Evolutionary conservation across 805 yeast genomes (phyloP), one percentile per base, ranked within the genome.

Genomic region (Zygosaccharomyces rouxii): DNA sequence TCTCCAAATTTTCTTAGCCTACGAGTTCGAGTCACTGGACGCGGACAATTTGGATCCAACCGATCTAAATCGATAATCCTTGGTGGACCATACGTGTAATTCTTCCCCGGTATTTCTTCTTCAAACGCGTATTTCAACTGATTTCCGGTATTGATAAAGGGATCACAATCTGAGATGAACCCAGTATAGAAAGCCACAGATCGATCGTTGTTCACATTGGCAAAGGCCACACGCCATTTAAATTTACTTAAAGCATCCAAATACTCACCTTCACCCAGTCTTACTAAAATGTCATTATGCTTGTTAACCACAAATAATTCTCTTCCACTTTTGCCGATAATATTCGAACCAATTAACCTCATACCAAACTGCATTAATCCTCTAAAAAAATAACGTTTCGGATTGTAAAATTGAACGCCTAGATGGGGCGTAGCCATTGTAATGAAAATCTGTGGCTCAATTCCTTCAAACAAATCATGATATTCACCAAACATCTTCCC

Each of bases 181-280:
- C 95, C 75, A 0, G 97, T 88, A 68, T 81, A 86, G 64, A 89
- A 92, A 13, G 92, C 84, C 6, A 90, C 98, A 0, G 95, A 80
- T 50, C 97, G 74, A 66, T 90, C 98, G 60, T 86, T 83, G 48
- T 81, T 75, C 21, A 84, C 76, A 67, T 92, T 90, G 7, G 96
- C 89, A 48, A 89, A 71, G 2, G 81, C 63, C 3, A 79, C 70
- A 46, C 84, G 75, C 47, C 76, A 73, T 51, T 80, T 69, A 63
- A 90, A 90, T 49, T 57, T 60, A 9, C 59, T 48, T 43, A 90
- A 71, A 0, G 86, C 95, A 45, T 75, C 65, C 43, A 69, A 67
- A 59, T 74, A 90, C 7, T 58, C 66, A 6, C 72, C 72, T 44
- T 62, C 54, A 22, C 64, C 55, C 37, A 41, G 66, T 61, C 74